Percentiles rank a stretch among this genome's conserved stretches.
Evolutionary conservation across 2,329 filamentous ascomycete genomes (phyloP).

Genomic region (Aspergillus proliferans): DNA sequence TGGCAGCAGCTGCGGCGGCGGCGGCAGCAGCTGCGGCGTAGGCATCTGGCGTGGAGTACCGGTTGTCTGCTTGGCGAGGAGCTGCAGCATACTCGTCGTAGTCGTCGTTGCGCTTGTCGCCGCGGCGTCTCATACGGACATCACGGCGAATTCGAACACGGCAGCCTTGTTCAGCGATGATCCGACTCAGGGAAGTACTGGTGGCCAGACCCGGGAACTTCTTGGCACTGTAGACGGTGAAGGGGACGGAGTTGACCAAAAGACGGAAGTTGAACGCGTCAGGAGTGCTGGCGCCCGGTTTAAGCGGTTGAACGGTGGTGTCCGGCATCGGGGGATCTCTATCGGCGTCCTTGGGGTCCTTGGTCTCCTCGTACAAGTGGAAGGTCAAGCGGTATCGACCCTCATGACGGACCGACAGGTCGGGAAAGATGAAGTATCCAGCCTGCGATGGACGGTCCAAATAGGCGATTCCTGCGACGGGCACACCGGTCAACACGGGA

Average conservation of each 20-base stretch:
- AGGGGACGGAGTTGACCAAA: slow-evolving; percentile 81
- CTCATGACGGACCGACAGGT: slow-evolving; percentile 91
- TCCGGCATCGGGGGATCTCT: slow-evolving; percentile 42
- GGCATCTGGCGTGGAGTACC: slow-evolving; percentile 46
- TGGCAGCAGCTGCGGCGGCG: slow-evolving; percentile 14
- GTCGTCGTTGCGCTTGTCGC: slow-evolving; percentile 61
- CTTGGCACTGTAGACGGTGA: slow-evolving; percentile 92
- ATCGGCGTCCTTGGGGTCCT: slow-evolving; percentile 74
- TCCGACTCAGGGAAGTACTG: slow-evolving; percentile 80
- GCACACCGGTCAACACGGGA: slow-evolving; percentile 86
- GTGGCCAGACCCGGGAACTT: slow-evolving; percentile 93
- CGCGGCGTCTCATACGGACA: slow-evolving; percentile 81
- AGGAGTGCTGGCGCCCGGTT: slow-evolving; percentile 39
- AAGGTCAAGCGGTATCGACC: slow-evolving; percentile 88
- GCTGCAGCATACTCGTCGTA: slow-evolving; percentile 50
- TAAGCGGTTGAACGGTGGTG: slow-evolving; percentile 17
- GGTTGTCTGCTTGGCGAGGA: slow-evolving; percentile 33
- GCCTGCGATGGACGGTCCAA: slow-evolving; percentile 73
- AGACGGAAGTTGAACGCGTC: slow-evolving; percentile 72
- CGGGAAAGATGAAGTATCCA: slow-evolving; percentile 96
- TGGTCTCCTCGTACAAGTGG: slow-evolving; percentile 88
- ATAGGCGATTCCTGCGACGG: slow-evolving; percentile 92
- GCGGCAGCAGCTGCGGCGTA: slow-evolving; percentile 25
- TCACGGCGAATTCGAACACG: slow-evolving; percentile 92
- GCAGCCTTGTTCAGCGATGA: slow-evolving; percentile 93